Conservation (phyloP, 345 rosid species). For the Limnanthes douglasii region DNA sequence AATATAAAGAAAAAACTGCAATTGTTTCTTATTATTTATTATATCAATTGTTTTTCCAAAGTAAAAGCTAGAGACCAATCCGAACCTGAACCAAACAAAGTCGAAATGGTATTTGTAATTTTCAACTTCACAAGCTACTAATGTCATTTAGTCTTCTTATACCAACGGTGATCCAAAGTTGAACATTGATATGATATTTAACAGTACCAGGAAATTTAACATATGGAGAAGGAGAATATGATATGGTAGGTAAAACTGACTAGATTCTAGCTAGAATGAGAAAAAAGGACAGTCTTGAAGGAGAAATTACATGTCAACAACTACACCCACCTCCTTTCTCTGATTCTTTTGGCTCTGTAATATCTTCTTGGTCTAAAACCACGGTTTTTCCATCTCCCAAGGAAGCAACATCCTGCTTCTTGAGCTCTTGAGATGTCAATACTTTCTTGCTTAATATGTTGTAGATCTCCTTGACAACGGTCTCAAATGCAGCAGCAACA, state of each 20-base stretch:
- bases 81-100: no score
- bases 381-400: conserved; percentile 61
- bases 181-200: no score
- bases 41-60: no score
- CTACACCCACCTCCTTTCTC: conserved; percentile 57
- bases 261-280: no score
- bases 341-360: conserved; percentile 11
- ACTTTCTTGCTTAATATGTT: conserved; percentile 82
- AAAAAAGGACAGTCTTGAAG: not conserved
- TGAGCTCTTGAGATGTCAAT: conserved; percentile 58
- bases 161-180: no score
- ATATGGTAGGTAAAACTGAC: no score
- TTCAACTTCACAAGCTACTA: no score
- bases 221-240: conserved; percentile 14
- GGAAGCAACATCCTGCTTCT: conserved; percentile 42
- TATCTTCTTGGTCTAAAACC: conserved; percentile 31
- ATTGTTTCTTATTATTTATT: no score
- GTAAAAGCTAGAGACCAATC: no score
- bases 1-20: no score
- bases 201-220: conserved; percentile 11
- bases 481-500: conserved; percentile 80
- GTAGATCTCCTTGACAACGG: conserved; percentile 87
- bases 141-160: no score
- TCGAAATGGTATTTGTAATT: no score
- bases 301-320: conserved; percentile 11